Conservation (phyloP, 208 protist species). For the Leishmania gerbilli region DNA sequence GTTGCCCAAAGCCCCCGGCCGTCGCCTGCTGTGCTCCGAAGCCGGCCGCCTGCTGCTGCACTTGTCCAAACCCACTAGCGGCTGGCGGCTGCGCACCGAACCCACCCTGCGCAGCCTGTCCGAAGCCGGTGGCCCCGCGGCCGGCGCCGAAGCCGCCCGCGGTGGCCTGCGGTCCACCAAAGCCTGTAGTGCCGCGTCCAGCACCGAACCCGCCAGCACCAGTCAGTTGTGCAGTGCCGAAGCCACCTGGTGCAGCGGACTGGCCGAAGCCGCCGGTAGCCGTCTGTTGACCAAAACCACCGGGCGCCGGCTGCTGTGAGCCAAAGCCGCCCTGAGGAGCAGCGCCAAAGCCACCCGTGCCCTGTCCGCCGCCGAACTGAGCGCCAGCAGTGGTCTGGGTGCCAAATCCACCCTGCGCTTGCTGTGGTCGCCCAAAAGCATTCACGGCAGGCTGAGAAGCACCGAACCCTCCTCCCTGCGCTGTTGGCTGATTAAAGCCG, state of each 20-base stretch:
- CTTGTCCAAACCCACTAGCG: conserved; percentile 26
- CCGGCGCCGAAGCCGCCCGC: conserved; percentile 43
- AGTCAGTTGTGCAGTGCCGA: conserved; percentile 18
- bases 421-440: conserved; percentile 26
- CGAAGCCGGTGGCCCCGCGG: conserved; percentile 30
- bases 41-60: conserved; percentile 2
- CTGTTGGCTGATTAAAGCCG: conserved; percentile 8
- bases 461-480: conserved; percentile 20
- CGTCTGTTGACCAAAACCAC: conserved; percentile 34
- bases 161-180: conserved; percentile 7
- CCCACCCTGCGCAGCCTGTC: conserved; percentile 19
- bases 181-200: conserved; percentile 9
- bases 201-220: conserved; percentile 20
- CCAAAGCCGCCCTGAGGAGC: conserved; percentile 9
- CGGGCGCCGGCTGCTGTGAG: conserved; percentile 21
- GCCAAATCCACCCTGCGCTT: conserved; percentile 15
- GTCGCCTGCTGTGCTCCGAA: conserved; percentile 8
- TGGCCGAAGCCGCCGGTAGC: conserved; percentile 29
- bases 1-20: conserved; percentile 2
- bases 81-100: conserved; percentile 37
- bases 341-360: conserved; percentile 35
- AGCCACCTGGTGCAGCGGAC: conserved; percentile 23
- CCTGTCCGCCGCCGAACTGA: conserved; percentile 12
- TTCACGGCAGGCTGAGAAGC: conserved; percentile 3
- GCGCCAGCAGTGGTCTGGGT: conserved; percentile 16